phyloP scores from a whole-genome alignment of 176 grass and related monocot species.

The Oryza longistaminata region DNA sequence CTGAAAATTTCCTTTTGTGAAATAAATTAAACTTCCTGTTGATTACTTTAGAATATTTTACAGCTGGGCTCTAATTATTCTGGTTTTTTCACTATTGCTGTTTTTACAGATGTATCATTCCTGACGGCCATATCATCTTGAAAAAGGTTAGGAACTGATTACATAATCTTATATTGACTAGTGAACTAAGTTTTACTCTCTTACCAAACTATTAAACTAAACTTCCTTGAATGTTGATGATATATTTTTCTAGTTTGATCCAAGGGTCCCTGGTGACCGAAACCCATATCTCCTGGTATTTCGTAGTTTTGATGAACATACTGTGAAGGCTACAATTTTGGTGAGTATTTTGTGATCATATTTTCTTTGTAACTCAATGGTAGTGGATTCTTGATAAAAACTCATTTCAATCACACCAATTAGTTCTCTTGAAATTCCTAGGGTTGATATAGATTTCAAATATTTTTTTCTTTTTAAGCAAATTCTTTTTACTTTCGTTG shows the following conservation, averaged over 20 bases:
- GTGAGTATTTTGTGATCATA: conserved; percentile 21
- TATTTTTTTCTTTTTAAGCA: background rate
- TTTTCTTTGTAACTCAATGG: background rate
- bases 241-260: conserved; percentile 43
- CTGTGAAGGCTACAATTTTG: conserved; percentile 38
- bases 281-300: conserved; percentile 69
- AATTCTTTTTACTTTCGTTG: conserved; percentile 2
- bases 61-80: background rate
- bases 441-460: background rate
- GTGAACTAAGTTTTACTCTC: background rate
- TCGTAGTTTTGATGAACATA: conserved; percentile 17
- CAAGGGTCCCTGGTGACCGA: conserved; percentile 59
- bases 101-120: conserved; percentile 72
- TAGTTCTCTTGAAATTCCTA: background rate
- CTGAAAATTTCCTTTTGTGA: conserved; percentile 1
- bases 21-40: background rate
- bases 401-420: background rate
- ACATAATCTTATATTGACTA: background rate
- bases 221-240: background rate
- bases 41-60: background rate
- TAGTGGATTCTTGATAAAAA: background rate
- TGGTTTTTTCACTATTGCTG: background rate
- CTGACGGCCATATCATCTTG: conserved; percentile 61
- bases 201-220: background rate
- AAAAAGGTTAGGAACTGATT: conserved; percentile 38